phyloP scores from a whole-genome alignment of 1,284 basidiomycete species.

The Gymnopus androsaceus region DNA sequence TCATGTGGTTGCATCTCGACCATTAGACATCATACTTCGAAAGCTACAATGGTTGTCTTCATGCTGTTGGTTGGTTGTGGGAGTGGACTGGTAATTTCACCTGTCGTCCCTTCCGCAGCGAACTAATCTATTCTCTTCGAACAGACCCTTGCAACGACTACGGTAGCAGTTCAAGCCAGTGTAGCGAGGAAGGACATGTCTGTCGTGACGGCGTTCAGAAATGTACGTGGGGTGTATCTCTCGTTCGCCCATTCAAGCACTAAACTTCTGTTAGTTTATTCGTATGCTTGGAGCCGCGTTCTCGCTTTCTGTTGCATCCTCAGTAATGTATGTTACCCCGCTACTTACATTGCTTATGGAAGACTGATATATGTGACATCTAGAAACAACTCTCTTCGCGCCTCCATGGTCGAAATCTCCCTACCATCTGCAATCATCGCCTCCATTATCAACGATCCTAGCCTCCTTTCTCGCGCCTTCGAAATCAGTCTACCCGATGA shows the following conservation, averaged over 20 bases:
- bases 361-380: neutral
- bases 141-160: slow-evolving; percentile 62
- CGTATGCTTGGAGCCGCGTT: slow-evolving; percentile 66
- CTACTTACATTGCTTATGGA: neutral
- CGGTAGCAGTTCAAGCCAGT: slow-evolving; percentile 70
- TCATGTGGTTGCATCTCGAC: slow-evolving; percentile 71
- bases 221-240: slow-evolving; percentile 39
- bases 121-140: neutral
- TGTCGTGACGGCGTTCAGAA: slow-evolving; percentile 69
- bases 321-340: slow-evolving; percentile 45
- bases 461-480: slow-evolving; percentile 38
- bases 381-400: slow-evolving; percentile 58
- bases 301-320: slow-evolving; percentile 60
- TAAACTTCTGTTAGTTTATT: slow-evolving; percentile 48
- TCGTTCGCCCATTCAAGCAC: neutral
- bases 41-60: slow-evolving; percentile 59
- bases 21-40: slow-evolving; percentile 48
- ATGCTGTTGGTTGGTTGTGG: slow-evolving; percentile 72
- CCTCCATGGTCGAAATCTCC: slow-evolving; percentile 38
- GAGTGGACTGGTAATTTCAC: slow-evolving; percentile 54
- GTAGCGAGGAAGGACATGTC: slow-evolving; percentile 68
- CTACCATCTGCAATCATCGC: slow-evolving; percentile 39
- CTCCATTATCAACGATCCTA: slow-evolving; percentile 50
- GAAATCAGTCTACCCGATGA: slow-evolving; percentile 28
- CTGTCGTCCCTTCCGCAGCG: neutral